Base-by-base conservation (phyloP, 805 yeast genomes). In the Kregervanrija delftensis region DNA sequence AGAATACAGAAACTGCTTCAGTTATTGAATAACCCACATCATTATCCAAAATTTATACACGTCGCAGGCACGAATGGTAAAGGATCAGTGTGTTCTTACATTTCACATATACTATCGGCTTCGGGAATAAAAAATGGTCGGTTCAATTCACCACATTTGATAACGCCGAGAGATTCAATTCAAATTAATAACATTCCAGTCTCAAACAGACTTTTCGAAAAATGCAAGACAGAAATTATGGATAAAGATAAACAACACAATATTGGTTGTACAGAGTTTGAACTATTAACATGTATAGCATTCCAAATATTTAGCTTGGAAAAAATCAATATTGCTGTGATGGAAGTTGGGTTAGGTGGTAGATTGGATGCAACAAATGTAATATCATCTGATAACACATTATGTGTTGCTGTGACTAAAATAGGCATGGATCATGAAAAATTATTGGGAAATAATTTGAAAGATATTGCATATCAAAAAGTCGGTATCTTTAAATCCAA, bases 271-370 rank as follows among this genome's bases (percentile, higher is more conserved):
- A 83, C 97, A 0, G 96, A 88, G 60, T 91, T 91, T 62, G 99
- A 91, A 60, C 55, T 86, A 5, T 67, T 88, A 39, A 87, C 98
- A 0, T 91, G 89, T 16, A 78, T 85, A 0, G 98, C 97, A 1
- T 79, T 88, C 54, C 76, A 83, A 53, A 76, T 87, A 17, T 93
- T 93, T 60, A 70, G 71, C 34, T 56, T 72, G 10, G 69, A 70
- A 37, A 62, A 72, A 1, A 83, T 89, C 5, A 80, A 83, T 17
- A 65, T 84, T 44, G 96, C 96, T 0, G 78, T 91, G 1, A 64
- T 91, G n/a, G 99, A 91, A 61, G 97, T 89, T 4, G 99, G 99
- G 0, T 67, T 93, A 6, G 99, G 99, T 2, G 99, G 99, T 0
- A 63, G 85, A 36, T 60, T 79, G 11, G 99, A 91, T 63, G 87